Evolutionary conservation across 2,329 filamentous ascomycete genomes (phyloP).

Genomic region (Botrytis tulipae): DNA sequence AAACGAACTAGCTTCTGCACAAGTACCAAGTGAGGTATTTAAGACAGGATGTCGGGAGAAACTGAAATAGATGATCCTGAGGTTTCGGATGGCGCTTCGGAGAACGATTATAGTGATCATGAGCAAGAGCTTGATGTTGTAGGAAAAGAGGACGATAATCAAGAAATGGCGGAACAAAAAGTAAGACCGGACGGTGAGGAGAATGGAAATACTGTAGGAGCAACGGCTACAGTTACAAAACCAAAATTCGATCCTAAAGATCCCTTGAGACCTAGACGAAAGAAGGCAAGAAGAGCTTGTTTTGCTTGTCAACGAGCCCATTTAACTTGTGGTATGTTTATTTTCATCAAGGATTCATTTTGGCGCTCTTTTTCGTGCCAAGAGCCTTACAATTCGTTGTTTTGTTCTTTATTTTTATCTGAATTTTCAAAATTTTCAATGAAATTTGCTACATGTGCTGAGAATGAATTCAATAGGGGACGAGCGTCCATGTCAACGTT

Average conservation of each 20-base stretch:
- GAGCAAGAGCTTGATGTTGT: constrained; percentile 37
- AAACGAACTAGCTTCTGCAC: constrained; percentile 30
- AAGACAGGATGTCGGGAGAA: constrained; percentile 40
- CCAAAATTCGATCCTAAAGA: constrained; percentile 78
- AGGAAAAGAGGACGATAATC: constrained; percentile 38
- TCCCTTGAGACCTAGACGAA: constrained; percentile 81
- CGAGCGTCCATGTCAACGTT: constrained; percentile 88
- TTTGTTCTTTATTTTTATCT: constrained; percentile 23
- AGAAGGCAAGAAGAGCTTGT: constrained; percentile 94
- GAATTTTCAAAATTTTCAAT: not conserved
- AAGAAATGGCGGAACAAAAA: constrained; percentile 39
- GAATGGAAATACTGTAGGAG: constrained; percentile 37
- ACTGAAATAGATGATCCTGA: constrained; percentile 40
- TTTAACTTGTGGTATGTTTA: constrained; percentile 89
- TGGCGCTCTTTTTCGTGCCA: not conserved
- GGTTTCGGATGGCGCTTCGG: constrained; percentile 39
- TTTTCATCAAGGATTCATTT: constrained; percentile 24
- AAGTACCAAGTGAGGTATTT: constrained; percentile 31
- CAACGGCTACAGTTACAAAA: constrained; percentile 52
- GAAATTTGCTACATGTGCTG: constrained; percentile 15
- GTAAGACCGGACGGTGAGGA: constrained; percentile 36
- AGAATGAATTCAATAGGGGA: constrained; percentile 61
- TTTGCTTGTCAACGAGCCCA: constrained; percentile 97
- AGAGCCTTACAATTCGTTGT: constrained; percentile 3
- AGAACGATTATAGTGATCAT: constrained; percentile 40